A percentile compares a stretch with the other conserved stretches of the same genome.
These are phyloP conservation scores for Raphanus raphanistrum DNA, from an alignment of 345 rosid genomes.

Conservation along the genomic window DNA sequence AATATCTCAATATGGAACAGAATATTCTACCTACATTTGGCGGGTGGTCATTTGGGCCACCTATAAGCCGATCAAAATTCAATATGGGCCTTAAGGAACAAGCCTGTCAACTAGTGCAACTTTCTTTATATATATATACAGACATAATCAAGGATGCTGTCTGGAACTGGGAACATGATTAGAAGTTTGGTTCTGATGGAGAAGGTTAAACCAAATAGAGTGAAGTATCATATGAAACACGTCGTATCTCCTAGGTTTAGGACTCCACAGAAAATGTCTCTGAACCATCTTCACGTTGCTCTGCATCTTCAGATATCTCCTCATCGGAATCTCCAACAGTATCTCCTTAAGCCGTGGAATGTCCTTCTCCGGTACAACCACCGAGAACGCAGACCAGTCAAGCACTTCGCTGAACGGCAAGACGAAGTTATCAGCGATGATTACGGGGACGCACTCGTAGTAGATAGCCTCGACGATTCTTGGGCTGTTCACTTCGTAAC, in stretches of 20 bases:
- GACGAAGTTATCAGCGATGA: conserved; percentile 85
- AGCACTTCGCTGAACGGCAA: conserved; percentile 74
- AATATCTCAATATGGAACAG: neutral
- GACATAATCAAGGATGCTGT: neutral
- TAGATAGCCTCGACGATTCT: conserved; percentile 85
- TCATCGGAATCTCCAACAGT: conserved; percentile 60
- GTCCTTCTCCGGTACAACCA: conserved; percentile 72
- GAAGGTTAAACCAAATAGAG: conserved; percentile 77
- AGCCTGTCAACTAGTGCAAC: neutral
- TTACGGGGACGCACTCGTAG: conserved; percentile 88
- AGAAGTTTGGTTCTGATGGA: conserved; percentile 52
- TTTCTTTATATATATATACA: neutral
- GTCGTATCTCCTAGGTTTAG: conserved; percentile 69
- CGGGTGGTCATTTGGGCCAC: neutral
- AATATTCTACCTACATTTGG: neutral
- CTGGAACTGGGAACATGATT: conserved; percentile 2
- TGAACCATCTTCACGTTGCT: conserved; percentile 77
- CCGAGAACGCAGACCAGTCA: conserved; percentile 83
- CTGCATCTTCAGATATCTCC: conserved; percentile 63
- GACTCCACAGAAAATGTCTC: conserved; percentile 86
- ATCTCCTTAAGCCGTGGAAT: conserved; percentile 85
- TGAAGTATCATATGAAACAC: conserved; percentile 93
- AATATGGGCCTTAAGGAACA: neutral
- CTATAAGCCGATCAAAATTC: neutral
- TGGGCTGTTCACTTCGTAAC: conserved; percentile 92